phyloP scores from a whole-genome alignment of 1,284 basidiomycete genomes.

The Lentinula novae-zelandiae region DNA sequence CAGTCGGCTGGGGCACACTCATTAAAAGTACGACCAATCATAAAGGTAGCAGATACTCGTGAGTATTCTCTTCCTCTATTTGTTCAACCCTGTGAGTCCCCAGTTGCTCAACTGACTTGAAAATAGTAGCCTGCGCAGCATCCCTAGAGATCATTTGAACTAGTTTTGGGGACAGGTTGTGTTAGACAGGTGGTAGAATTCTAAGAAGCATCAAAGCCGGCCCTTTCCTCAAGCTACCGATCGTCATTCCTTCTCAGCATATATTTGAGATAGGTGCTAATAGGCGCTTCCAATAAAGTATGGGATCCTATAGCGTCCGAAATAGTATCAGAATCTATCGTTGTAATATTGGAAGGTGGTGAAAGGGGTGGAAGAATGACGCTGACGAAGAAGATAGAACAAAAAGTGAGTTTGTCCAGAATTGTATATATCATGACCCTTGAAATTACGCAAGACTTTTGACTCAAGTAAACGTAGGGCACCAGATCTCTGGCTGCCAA shows the following conservation, averaged over 20 bases:
- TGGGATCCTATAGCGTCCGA: background rate
- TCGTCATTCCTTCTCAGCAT: background rate
- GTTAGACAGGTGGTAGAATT: background rate
- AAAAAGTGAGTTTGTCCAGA: too few relatives aligned
- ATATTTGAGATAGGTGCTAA: background rate
- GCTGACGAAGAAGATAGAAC: too few relatives aligned
- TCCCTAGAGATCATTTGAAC: background rate
- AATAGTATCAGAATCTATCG: background rate
- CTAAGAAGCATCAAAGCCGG: background rate
- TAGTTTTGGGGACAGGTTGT: background rate
- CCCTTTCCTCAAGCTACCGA: background rate
- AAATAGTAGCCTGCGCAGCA: background rate
- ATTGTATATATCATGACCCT: background rate
- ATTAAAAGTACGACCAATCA: background rate
- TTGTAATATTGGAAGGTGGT: background rate
- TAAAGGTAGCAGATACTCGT: background rate
- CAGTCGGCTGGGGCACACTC: background rate
- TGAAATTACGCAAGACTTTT: background rate
- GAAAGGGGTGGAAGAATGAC: background rate
- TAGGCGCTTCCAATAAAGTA: background rate
- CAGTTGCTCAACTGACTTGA: background rate
- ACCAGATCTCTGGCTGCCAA: conserved; percentile 39
- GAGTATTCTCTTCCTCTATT: background rate
- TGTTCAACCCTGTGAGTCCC: background rate
- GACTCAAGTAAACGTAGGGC: background rate